Evolutionary conservation across 2,329 filamentous ascomycete species (phyloP), one percentile per base, ranked within the genome.

Genomic region (Cercospora sp.): DNA sequence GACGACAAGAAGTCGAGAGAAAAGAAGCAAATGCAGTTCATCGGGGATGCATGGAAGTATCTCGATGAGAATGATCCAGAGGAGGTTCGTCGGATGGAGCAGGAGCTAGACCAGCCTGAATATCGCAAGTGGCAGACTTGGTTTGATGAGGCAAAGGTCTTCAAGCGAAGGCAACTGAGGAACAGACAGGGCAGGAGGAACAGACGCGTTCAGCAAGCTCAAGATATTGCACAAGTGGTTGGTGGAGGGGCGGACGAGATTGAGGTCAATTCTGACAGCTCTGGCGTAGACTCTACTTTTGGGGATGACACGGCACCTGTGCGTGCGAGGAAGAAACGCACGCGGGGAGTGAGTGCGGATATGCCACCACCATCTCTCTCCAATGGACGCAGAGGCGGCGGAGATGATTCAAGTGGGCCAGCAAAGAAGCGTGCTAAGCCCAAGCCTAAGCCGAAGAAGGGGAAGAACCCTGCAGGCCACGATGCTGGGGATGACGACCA

Each of bases 11-110:
- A 31, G 12, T 53, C 61, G 5, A 63, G 39, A 36, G 18, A 65
- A 12, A 36, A 33, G 9, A 31, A 67, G 39, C 69, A 71, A 28
- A 60, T 55, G 66, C 64, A 67, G 26, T 69, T 63, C n/a, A 18
- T 73, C 28, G 20, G 55, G 18, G 67, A 72, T 51, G 63, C 63
- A 1, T 70, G 66, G 48, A 59, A 39, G 9, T 73, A 72, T 23
- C 31, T 67, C 1, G 36, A 30, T 18, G 67, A 66, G 53, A 62
- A 59, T 7, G 64, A 71, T 23, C 51, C 48, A 1, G 53, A 42
- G 1, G 20, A 3, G 26, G 31, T 58, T 3, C 31, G 12, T 7
- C n/a, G n/a, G 51, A 16, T 64, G 3, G 62, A 64, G 18, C 5
- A 42, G n/a, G 51, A 39, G 0, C 3, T 58, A 0, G 20, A 64